Evolutionary conservation across 2,329 filamentous ascomycete species (phyloP).

Genomic region (Penicillium sp.): DNA sequence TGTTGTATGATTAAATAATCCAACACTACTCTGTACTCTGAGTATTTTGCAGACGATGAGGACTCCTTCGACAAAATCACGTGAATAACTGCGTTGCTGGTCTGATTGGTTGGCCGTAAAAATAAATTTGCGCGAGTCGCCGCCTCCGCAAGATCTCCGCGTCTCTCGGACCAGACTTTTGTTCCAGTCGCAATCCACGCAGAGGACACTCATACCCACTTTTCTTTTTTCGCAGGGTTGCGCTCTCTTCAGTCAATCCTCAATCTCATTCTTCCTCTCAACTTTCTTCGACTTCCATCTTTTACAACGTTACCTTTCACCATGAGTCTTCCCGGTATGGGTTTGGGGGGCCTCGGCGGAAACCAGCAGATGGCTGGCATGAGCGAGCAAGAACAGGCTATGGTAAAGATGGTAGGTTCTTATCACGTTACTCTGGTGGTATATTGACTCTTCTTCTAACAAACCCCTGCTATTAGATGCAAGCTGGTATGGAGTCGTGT

Average conservation of each 20-base stretch:
- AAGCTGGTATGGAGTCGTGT: conserved; percentile 88
- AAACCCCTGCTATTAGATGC: conserved; percentile 61
- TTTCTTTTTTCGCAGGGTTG: neutral
- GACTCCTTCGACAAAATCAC: conserved; percentile 19
- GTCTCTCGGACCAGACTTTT: conserved; percentile 13
- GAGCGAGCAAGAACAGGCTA: conserved; percentile 52
- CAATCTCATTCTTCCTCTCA: neutral
- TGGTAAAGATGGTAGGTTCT: conserved; percentile 50
- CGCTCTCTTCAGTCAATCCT: neutral
- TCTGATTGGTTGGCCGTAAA: conserved; percentile 27
- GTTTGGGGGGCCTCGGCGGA: conserved; percentile 34
- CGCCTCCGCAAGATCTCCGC: conserved; percentile 39
- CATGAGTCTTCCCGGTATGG: conserved; percentile 45
- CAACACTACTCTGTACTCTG: too few species aligned
- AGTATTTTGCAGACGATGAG: neutral
- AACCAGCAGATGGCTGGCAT: conserved; percentile 42
- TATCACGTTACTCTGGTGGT: neutral
- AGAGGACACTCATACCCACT: conserved; percentile 8
- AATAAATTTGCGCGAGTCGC: conserved; percentile 40
- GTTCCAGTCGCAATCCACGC: conserved; percentile 8
- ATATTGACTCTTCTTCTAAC: neutral
- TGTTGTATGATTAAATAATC: too few species aligned
- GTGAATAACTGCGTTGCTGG: conserved; percentile 27
- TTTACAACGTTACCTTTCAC: conserved; percentile 7
- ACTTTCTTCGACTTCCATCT: neutral